phyloP scores from a whole-genome alignment of 352 stramenopile genomes.

The Phytophthora tentaculata region DNA sequence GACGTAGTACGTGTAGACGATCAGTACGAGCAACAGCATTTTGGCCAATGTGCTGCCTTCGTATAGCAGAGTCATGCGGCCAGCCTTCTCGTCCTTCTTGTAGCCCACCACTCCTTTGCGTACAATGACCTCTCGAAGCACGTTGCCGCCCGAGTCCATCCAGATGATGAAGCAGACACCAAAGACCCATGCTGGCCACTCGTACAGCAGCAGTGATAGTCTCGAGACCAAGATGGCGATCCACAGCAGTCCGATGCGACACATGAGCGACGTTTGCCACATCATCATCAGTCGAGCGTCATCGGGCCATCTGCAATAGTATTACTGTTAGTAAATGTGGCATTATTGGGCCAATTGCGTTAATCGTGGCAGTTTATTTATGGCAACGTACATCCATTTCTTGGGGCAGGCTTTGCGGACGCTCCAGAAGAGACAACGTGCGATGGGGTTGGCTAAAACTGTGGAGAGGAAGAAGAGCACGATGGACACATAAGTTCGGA shows the following conservation, averaged over 20 bases:
- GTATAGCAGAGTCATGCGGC: conserved; percentile 67
- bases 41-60: conserved; percentile 75
- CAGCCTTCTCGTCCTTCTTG: conserved; percentile 62
- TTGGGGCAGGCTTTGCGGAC: conserved; percentile 59
- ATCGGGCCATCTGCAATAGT: conserved; percentile 60
- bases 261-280: conserved; percentile 79
- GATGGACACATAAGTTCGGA: conserved; percentile 73
- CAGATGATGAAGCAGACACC: conserved; percentile 77
- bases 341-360: too few species aligned
- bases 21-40: conserved; percentile 67
- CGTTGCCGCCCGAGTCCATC: conserved; percentile 69
- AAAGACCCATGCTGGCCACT: conserved; percentile 78
- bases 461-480: conserved; percentile 83
- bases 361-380: background rate
- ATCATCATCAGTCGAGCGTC: conserved; percentile 69
- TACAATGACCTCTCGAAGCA: conserved; percentile 72
- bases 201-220: conserved; percentile 63
- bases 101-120: conserved; percentile 69
- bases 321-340: too few species aligned
- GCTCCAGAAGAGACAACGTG: conserved; percentile 71
- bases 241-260: conserved; percentile 69
- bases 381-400: conserved; percentile 57
- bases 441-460: conserved; percentile 71
- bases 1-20: conserved; percentile 85
- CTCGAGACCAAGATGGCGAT: conserved; percentile 66